These are phyloP conservation scores for Nasturtium officinale DNA, from an alignment of 345 rosid species.

Conservation along the genomic window DNA sequence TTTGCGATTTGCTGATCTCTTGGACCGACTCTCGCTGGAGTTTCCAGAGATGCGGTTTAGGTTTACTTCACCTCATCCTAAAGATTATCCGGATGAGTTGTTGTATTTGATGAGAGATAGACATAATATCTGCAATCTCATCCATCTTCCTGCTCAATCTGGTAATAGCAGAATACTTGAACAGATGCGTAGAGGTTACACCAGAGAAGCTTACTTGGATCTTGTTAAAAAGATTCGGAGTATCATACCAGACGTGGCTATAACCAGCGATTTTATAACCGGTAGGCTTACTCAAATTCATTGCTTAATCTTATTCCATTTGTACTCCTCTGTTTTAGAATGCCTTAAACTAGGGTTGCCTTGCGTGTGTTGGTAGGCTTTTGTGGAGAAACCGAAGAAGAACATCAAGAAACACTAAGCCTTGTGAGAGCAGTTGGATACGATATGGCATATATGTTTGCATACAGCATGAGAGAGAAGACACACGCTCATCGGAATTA, in stretches of 20 bases:
- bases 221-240: slow-evolving; percentile 77
- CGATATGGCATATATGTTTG: slow-evolving; percentile 99
- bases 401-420: slow-evolving; percentile 74
- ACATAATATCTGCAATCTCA: slow-evolving; percentile 75
- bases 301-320: slow-evolving; percentile 1
- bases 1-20: slow-evolving; percentile 84
- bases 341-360: neutral
- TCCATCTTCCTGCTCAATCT: slow-evolving; percentile 93
- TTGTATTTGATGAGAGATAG: slow-evolving; percentile 77
- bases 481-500: slow-evolving; percentile 87
- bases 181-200: slow-evolving; percentile 86
- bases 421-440: slow-evolving; percentile 70
- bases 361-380: slow-evolving; percentile 54
- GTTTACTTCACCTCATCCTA: slow-evolving; percentile 96
- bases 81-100: slow-evolving; percentile 87
- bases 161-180: slow-evolving; percentile 77
- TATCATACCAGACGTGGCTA: slow-evolving; percentile 78
- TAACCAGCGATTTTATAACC: slow-evolving; percentile 87
- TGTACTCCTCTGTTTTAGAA: neutral
- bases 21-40: slow-evolving; percentile 75
- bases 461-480: slow-evolving; percentile 95
- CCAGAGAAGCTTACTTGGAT: slow-evolving; percentile 89
- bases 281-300: slow-evolving; percentile 51
- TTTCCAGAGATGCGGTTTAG: slow-evolving; percentile 96
- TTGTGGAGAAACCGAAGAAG: slow-evolving; percentile 94